phyloP scores from a whole-genome alignment of 345 rosid species.

The Bruguiera parviflora region DNA sequence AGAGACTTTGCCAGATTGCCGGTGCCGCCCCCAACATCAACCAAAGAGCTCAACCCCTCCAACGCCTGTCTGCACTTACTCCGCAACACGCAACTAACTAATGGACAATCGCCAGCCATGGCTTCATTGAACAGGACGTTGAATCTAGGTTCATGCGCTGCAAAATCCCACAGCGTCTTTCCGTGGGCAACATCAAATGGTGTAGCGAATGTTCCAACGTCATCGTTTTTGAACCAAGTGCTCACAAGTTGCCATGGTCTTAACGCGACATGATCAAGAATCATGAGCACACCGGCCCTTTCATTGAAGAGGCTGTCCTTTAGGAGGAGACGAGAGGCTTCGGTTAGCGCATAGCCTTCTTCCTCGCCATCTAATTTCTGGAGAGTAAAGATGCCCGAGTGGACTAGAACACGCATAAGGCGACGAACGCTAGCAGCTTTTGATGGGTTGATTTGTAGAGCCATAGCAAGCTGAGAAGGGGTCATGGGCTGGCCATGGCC shows the following conservation, averaged over 20 bases:
- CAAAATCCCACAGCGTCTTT: constrained; percentile 2
- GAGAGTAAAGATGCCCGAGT: constrained; percentile 34
- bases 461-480: constrained; percentile 17
- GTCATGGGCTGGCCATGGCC: constrained; percentile 38
- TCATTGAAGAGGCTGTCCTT: not conserved
- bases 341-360: constrained; percentile 3
- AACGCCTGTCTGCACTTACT: constrained; percentile 17
- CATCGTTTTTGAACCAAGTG: constrained; percentile 28
- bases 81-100: constrained; percentile 11
- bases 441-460: constrained; percentile 17
- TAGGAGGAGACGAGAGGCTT: not conserved
- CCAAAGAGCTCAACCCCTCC: constrained; percentile 16
- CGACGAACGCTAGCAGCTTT: constrained; percentile 24
- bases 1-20: constrained; percentile 13
- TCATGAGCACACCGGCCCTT: not conserved
- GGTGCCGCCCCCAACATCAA: constrained; percentile 23
- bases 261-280: constrained; percentile 13
- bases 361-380: not conserved
- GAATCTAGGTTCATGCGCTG: not conserved
- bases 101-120: constrained; percentile 30
- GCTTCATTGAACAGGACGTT: constrained; percentile 6
- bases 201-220: not conserved
- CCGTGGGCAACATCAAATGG: constrained; percentile 19
- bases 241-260: constrained; percentile 23
- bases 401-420: constrained; percentile 35